phyloP scores from a whole-genome alignment of 768 basidiomycete genomes.

The Pulveroboletus sp. region DNA sequence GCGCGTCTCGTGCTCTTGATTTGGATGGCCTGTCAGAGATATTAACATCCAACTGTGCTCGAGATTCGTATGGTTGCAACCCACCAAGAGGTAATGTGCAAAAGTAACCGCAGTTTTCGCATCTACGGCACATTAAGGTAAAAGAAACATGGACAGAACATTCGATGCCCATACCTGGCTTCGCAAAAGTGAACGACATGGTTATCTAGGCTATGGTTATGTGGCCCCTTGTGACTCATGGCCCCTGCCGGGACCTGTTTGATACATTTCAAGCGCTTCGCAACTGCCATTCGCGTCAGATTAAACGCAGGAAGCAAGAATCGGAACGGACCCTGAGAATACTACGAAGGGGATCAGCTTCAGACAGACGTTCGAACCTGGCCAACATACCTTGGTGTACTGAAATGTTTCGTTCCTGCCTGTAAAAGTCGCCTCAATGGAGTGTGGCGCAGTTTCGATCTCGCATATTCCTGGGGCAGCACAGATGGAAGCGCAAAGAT shows the following conservation, averaged over 20 bases:
- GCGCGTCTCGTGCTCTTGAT: slow-evolving; percentile 57
- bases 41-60: not conserved
- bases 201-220: slow-evolving; percentile 44
- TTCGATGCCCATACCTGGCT: slow-evolving; percentile 31
- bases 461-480: slow-evolving; percentile 48
- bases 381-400: slow-evolving; percentile 52
- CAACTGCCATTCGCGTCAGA: slow-evolving; percentile 30
- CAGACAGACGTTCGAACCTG: not conserved
- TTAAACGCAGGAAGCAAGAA: not conserved
- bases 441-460: slow-evolving; percentile 55
- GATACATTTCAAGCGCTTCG: slow-evolving; percentile 48
- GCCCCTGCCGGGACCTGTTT: slow-evolving; percentile 42
- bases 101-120: slow-evolving; percentile 53
- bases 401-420: slow-evolving; percentile 59
- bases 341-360: slow-evolving; percentile 30
- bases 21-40: slow-evolving; percentile 44
- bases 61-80: not conserved
- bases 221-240: slow-evolving; percentile 42
- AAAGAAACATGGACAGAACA: not conserved
- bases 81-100: slow-evolving; percentile 55
- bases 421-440: slow-evolving; percentile 58
- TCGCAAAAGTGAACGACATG: slow-evolving; percentile 54
- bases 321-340: slow-evolving; percentile 44
- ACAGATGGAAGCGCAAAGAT: slow-evolving; percentile 44
- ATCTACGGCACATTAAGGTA: slow-evolving; percentile 31